Evolutionary conservation across 352 stramenopile species (phyloP).

Genomic region (Pythium dissimile): DNA sequence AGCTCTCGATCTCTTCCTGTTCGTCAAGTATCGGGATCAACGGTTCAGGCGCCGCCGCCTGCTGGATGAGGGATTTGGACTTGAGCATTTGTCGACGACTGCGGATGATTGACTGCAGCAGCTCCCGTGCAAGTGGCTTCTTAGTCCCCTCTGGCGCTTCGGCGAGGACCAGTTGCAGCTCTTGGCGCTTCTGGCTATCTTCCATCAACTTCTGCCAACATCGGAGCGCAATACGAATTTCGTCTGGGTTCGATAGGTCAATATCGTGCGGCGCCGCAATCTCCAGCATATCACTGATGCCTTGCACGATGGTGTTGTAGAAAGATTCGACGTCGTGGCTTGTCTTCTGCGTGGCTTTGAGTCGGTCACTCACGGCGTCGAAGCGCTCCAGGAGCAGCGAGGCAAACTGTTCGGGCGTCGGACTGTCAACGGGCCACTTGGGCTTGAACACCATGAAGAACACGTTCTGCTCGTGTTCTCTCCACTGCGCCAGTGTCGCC

Average conservation of each 20-base stretch:
- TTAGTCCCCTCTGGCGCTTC: slow-evolving; percentile 25
- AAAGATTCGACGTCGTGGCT: slow-evolving; percentile 58
- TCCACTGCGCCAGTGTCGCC: slow-evolving; percentile 30
- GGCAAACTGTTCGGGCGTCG: slow-evolving; percentile 25
- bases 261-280: slow-evolving; percentile 48
- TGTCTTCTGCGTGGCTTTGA: slow-evolving; percentile 47
- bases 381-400: slow-evolving; percentile 53
- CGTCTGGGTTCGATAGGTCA: slow-evolving; percentile 55
- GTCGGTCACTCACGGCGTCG: slow-evolving; percentile 54
- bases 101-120: slow-evolving; percentile 67
- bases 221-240: slow-evolving; percentile 71
- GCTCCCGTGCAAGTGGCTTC: slow-evolving; percentile 34
- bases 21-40: background rate
- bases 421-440: slow-evolving; percentile 40
- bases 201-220: slow-evolving; percentile 65
- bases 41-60: background rate
- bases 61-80: slow-evolving; percentile 25
- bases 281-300: slow-evolving; percentile 41
- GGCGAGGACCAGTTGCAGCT: slow-evolving; percentile 41
- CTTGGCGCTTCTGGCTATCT: slow-evolving; percentile 34
- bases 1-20: slow-evolving; percentile 8
- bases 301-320: slow-evolving; percentile 48
- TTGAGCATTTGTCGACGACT: slow-evolving; percentile 79
- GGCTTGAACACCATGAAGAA: slow-evolving; percentile 71
- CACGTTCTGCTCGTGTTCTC: slow-evolving; percentile 51